Conservation (phyloP, 352 stramenopile species). For the Pythium diclinum region DNA sequence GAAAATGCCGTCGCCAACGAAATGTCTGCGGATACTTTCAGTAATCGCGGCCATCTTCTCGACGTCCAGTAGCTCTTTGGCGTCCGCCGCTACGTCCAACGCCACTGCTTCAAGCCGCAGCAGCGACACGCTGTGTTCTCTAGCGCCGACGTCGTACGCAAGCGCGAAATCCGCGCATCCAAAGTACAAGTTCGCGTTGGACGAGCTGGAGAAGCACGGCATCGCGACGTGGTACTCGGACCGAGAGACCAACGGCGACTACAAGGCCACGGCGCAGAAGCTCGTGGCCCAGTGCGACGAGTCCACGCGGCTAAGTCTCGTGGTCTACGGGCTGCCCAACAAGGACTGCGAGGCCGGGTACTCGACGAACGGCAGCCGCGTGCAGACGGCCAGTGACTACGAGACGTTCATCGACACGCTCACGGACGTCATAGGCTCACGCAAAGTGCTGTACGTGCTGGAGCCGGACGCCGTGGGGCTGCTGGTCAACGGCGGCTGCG, state of each 20-base stretch:
- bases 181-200: conserved; percentile 41
- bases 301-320: conserved; percentile 45
- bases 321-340: conserved; percentile 71
- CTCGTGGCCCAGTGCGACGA: conserved; percentile 39
- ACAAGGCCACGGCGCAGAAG: conserved; percentile 31
- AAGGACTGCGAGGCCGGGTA: conserved; percentile 66
- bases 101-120: conserved; percentile 6
- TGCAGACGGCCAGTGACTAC: conserved; percentile 45
- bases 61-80: background rate
- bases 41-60: conserved; percentile 3
- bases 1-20: background rate
- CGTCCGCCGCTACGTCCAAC: background rate
- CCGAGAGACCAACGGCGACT: conserved; percentile 32
- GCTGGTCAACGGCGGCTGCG: conserved; percentile 46
- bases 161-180: conserved; percentile 42
- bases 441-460: conserved; percentile 68
- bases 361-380: conserved; percentile 34
- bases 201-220: conserved; percentile 46
- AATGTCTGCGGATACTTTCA: background rate
- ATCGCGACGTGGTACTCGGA: conserved; percentile 54
- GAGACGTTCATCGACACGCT: conserved; percentile 42
- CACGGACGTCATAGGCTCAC: conserved; percentile 35
- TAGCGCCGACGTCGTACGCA: conserved; percentile 42
- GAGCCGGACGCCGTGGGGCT: conserved; percentile 62
- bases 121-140: conserved; percentile 44